Evolutionary conservation across 1,284 basidiomycete species (phyloP).

Genomic region (Ceratobasidium sp.): DNA sequence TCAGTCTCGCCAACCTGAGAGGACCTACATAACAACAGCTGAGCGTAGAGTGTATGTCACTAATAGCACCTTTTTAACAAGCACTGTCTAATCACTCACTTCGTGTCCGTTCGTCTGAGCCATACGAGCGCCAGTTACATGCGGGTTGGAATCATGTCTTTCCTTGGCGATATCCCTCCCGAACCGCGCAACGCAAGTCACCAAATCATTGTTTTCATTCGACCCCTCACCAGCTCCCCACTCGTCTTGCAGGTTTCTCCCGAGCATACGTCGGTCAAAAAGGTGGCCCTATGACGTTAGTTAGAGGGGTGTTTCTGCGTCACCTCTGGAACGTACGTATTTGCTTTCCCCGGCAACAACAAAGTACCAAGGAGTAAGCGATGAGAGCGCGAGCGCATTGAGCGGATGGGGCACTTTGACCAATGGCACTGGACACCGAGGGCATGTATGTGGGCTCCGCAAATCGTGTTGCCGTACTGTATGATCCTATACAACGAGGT

Average conservation of each 20-base stretch:
- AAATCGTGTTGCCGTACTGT: slow-evolving; percentile 88
- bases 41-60: not conserved
- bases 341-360: slow-evolving; percentile 75
- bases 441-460: slow-evolving; percentile 69
- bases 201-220: slow-evolving; percentile 57
- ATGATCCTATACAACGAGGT: slow-evolving; percentile 59
- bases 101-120: slow-evolving; percentile 78
- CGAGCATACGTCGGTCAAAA: slow-evolving; percentile 83
- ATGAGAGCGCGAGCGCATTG: slow-evolving; percentile 69
- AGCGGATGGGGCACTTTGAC: slow-evolving; percentile 65
- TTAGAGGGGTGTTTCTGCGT: not conserved
- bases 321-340: slow-evolving; percentile 58
- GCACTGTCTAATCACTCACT: slow-evolving; percentile 55
- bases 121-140: slow-evolving; percentile 83
- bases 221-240: slow-evolving; percentile 67
- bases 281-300: slow-evolving; percentile 73
- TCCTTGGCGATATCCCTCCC: slow-evolving; percentile 59
- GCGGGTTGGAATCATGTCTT: slow-evolving; percentile 58
- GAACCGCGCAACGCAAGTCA: slow-evolving; percentile 85
- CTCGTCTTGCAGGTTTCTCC: slow-evolving; percentile 67
- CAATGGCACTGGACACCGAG: slow-evolving; percentile 69
- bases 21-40: slow-evolving; percentile 64
- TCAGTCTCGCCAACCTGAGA: slow-evolving; percentile 49
- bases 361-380: slow-evolving; percentile 73
- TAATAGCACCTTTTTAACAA: not conserved